Conservation (phyloP, 129 eudicot genomes). For the Helichrysum umbraculigerum region DNA sequence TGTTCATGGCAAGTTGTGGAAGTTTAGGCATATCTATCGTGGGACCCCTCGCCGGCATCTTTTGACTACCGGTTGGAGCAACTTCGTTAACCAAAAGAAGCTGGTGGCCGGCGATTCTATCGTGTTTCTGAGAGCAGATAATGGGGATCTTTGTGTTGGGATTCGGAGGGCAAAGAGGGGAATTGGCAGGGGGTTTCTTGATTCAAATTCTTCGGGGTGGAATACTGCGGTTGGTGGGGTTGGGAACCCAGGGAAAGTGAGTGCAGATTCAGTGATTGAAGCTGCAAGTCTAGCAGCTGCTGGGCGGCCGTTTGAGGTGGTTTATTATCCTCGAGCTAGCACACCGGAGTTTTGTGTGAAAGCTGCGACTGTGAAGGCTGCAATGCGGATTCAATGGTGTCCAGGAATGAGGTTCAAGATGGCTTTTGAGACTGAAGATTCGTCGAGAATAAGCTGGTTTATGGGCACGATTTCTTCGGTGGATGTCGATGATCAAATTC, state of each 20-base stretch:
- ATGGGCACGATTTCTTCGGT: conserved; percentile 91
- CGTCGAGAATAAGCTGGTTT: conserved; percentile 94
- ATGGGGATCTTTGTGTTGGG: conserved; percentile 83
- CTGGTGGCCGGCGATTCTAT: conserved; percentile 89
- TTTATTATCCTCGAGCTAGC: conserved; percentile 84
- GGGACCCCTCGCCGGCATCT: conserved; percentile 92
- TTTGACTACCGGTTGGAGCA: conserved; percentile 91
- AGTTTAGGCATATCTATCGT: conserved; percentile 83
- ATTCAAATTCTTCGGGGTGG: conserved; percentile 59
- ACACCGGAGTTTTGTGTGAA: conserved; percentile 89
- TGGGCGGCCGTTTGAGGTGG: conserved; percentile 80
- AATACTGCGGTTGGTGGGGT: conserved; percentile 49
- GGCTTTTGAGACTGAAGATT: conserved; percentile 98
- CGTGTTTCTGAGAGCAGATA: conserved; percentile 78
- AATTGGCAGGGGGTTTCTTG: conserved; percentile 52
- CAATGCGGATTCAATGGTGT: conserved; percentile 84
- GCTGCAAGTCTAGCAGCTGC: conserved; percentile 59
- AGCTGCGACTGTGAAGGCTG: conserved; percentile 56
- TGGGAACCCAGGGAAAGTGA: conserved; percentile 42
- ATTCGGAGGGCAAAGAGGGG: conserved; percentile 83
- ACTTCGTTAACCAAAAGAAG: conserved; percentile 89
- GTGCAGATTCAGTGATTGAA: conserved; percentile 60
- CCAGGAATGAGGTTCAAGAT: conserved; percentile 96
- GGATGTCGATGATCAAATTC: conserved; percentile 73
- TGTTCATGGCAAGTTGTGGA: conserved; percentile 83